Evolutionary conservation across 1,284 basidiomycete species (phyloP).

Genomic region (Fomes fomentarius): DNA sequence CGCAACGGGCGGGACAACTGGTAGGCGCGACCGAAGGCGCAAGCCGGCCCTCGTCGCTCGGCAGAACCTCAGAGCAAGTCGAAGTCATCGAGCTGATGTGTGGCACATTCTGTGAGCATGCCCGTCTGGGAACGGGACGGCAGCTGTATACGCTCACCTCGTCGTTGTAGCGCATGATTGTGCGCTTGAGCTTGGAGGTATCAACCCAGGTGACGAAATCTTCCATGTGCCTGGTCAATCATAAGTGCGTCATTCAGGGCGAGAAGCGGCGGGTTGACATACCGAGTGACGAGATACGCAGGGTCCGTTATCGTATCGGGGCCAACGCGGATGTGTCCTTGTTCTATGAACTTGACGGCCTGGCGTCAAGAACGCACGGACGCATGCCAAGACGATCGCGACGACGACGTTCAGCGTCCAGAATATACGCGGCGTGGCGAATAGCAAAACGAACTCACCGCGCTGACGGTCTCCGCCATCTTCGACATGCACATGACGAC

Average conservation of each 20-base stretch:
- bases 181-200: slow-evolving; percentile 95
- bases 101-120: neutral
- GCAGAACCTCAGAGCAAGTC: slow-evolving; percentile 66
- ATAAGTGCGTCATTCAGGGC: neutral
- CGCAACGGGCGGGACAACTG: no score
- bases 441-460: slow-evolving; percentile 57
- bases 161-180: slow-evolving; percentile 96
- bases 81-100: slow-evolving; percentile 82
- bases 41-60: neutral
- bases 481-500: slow-evolving; percentile 93
- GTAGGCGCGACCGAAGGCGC: no score
- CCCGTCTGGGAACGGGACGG: neutral
- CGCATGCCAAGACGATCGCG: neutral
- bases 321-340: slow-evolving; percentile 97
- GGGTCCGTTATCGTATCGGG: slow-evolving; percentile 97
- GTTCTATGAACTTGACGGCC: slow-evolving; percentile 98
- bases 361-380: slow-evolving; percentile 34
- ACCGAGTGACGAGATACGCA: slow-evolving; percentile 93
- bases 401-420: neutral
- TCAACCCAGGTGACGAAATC: slow-evolving; percentile 99
- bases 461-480: slow-evolving; percentile 96
- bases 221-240: slow-evolving; percentile 81
- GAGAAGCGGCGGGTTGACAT: slow-evolving; percentile 20
- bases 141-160: slow-evolving; percentile 64
- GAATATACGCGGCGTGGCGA: neutral